Evolutionary conservation across 495 filamentous ascomycete genomes (phyloP).

Genomic region (Rhypophila decipiens): DNA sequence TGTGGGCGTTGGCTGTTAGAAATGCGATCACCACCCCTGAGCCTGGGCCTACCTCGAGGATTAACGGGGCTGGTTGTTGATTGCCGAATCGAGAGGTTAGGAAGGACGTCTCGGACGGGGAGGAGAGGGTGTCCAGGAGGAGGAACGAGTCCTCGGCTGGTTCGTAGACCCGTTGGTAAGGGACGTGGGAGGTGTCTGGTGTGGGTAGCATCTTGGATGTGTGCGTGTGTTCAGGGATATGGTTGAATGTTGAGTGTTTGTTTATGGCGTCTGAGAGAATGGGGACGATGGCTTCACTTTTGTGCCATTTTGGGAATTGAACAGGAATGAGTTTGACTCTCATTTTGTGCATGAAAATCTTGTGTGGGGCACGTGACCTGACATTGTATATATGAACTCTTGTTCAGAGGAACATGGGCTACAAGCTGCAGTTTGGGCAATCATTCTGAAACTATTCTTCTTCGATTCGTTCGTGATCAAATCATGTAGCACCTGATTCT

Average conservation of each 20-base stretch:
- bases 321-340: not conserved
- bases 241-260: not conserved
- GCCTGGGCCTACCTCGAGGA: conserved; percentile 85
- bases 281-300: conserved; percentile 24
- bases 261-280: not conserved
- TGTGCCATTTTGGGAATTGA: conserved; percentile 3
- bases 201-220: conserved; percentile 70
- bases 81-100: conserved; percentile 56
- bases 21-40: conserved; percentile 91
- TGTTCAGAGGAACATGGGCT: too few species aligned
- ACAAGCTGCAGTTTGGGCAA: too few species aligned
- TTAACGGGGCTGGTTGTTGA: conserved; percentile 26
- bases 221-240: not conserved
- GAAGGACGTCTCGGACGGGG: conserved; percentile 61
- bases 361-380: too few species aligned
- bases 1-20: conserved; percentile 62
- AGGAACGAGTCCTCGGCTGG: conserved; percentile 93
- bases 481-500: too few species aligned
- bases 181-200: conserved; percentile 83
- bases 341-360: too few species aligned
- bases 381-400: too few species aligned
- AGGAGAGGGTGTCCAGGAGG: conserved; percentile 88
- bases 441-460: too few species aligned
- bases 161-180: conserved; percentile 81
- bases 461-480: not conserved